A percentile compares a stretch with the other conserved stretches of the same genome.
Conservation (phyloP, 768 basidiomycete genomes). For the Macrolepiota albuminosa region DNA sequence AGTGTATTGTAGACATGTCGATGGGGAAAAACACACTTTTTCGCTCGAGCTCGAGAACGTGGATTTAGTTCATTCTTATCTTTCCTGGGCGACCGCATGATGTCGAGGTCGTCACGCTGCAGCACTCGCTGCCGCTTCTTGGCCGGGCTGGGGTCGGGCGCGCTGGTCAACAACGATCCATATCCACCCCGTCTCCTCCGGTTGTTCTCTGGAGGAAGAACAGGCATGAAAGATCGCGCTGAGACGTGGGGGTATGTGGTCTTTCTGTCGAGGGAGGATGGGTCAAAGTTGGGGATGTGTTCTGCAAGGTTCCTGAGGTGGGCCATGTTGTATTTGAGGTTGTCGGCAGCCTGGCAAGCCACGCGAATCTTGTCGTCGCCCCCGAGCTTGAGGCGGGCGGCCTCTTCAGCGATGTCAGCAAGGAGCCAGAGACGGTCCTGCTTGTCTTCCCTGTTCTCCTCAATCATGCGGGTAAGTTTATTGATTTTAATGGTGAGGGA, state of each 20-base stretch:
- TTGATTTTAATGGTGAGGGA: constrained; percentile 79
- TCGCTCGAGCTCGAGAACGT: constrained; percentile 48
- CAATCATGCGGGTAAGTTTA: constrained; percentile 70
- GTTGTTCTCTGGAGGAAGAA: constrained; percentile 55
- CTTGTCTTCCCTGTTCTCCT: constrained; percentile 50
- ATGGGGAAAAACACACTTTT: constrained; percentile 45
- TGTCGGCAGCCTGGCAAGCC: constrained; percentile 87
- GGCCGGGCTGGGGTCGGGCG: constrained; percentile 55
- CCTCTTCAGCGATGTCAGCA: constrained; percentile 92
- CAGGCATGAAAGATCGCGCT: constrained; percentile 61
- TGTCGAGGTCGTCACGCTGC: constrained; percentile 56
- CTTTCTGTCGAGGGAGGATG: constrained; percentile 48
- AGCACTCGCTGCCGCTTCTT: constrained; percentile 62
- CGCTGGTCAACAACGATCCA: constrained; percentile 48
- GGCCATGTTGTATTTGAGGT: constrained; percentile 59
- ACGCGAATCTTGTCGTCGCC: constrained; percentile 98
- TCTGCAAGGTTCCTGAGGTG: constrained; percentile 62
- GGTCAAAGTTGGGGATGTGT: constrained; percentile 60
- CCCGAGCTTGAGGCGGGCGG: constrained; percentile 83
- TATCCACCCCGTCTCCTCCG: constrained; percentile 54
- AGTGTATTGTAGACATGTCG: constrained; percentile 5
- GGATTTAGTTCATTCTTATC: constrained; percentile 45
- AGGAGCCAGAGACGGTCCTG: constrained; percentile 83
- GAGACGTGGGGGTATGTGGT: constrained; percentile 78
- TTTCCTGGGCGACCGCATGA: constrained; percentile 58